Percentiles rank a stretch among this genome's conserved stretches.
phyloP scores from a whole-genome alignment of 164 flowering plant species.

The Protea cynaroides region DNA sequence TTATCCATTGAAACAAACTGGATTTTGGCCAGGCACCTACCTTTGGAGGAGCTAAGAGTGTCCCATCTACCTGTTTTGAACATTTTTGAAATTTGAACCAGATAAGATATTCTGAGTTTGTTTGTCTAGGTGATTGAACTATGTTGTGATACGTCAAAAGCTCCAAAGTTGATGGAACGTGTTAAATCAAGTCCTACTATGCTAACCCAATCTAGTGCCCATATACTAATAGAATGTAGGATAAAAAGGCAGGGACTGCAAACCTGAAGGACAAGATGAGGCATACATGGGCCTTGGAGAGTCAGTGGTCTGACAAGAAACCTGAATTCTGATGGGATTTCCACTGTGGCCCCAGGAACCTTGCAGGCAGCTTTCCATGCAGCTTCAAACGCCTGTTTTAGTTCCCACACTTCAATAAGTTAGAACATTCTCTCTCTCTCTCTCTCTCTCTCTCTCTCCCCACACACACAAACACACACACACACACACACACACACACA shows the following conservation, averaged over 20 bases:
- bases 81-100: not conserved
- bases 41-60: conserved; percentile 55
- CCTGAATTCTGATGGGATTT: conserved; percentile 52
- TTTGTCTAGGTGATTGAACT: not conserved
- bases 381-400: conserved; percentile 50
- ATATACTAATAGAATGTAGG: too few relatives aligned
- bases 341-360: conserved; percentile 36
- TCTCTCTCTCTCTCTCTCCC: not conserved
- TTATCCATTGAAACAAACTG: conserved; percentile 69
- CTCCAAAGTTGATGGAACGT: too few relatives aligned
- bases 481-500: not conserved
- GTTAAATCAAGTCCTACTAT: too few relatives aligned
- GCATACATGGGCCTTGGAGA: conserved; percentile 76
- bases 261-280: conserved; percentile 67
- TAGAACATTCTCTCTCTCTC: not conserved
- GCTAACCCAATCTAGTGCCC: too few relatives aligned
- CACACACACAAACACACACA: not conserved
- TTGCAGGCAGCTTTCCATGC: conserved; percentile 86
- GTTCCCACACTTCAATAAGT: not conserved
- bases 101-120: not conserved
- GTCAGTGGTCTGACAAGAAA: conserved; percentile 64
- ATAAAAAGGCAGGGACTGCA: not conserved
- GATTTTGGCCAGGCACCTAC: conserved; percentile 56
- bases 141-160: too few relatives aligned
- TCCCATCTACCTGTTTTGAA: conserved; percentile 69